These are phyloP conservation scores for Brassica hybrid DNA, from an alignment of 441 rosid species.

Conservation along the genomic window DNA sequence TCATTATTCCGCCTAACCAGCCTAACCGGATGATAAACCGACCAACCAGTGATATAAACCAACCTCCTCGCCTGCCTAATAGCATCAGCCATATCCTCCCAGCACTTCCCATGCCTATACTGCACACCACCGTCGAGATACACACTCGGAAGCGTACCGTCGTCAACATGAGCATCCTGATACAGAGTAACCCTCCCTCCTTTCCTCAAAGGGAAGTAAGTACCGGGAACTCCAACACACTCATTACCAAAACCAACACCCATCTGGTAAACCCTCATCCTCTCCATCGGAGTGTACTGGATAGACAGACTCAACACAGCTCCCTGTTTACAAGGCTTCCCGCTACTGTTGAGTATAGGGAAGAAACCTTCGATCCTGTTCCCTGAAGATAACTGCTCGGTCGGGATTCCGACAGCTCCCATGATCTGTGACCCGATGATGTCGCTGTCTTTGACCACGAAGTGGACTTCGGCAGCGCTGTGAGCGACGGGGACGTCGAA, in stretches of 20 bases:
- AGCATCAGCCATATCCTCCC: slow-evolving; percentile 67
- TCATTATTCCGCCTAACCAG: slow-evolving; percentile 53
- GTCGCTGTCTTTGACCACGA: slow-evolving; percentile 68
- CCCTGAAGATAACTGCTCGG: slow-evolving; percentile 50
- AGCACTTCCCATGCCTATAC: slow-evolving; percentile 56
- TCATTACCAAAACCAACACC: slow-evolving; percentile 57
- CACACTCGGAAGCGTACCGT: slow-evolving; percentile 52
- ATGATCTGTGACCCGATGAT: slow-evolving; percentile 67
- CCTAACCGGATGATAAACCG: slow-evolving; percentile 57
- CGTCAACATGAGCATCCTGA: slow-evolving; percentile 74
- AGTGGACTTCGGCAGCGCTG: slow-evolving; percentile 61
- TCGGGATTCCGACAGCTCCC: slow-evolving; percentile 66
- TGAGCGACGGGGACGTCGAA: slow-evolving; percentile 69
- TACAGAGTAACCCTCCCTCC: slow-evolving; percentile 67
- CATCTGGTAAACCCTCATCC: slow-evolving; percentile 47
- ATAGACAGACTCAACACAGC: slow-evolving; percentile 62
- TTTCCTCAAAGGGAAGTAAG: slow-evolving; percentile 69
- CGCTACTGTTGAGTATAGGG: slow-evolving; percentile 53
- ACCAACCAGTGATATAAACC: slow-evolving; percentile 73
- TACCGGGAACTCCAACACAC: slow-evolving; percentile 59
- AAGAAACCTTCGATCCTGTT: slow-evolving; percentile 56
- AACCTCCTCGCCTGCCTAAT: slow-evolving; percentile 64
- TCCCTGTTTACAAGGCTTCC: slow-evolving; percentile 63
- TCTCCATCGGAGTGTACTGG: slow-evolving; percentile 56
- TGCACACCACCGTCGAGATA: slow-evolving; percentile 51